Evolutionary conservation across 2,329 filamentous ascomycete genomes (phyloP).

Genomic region (Fusarium austroafricanum): DNA sequence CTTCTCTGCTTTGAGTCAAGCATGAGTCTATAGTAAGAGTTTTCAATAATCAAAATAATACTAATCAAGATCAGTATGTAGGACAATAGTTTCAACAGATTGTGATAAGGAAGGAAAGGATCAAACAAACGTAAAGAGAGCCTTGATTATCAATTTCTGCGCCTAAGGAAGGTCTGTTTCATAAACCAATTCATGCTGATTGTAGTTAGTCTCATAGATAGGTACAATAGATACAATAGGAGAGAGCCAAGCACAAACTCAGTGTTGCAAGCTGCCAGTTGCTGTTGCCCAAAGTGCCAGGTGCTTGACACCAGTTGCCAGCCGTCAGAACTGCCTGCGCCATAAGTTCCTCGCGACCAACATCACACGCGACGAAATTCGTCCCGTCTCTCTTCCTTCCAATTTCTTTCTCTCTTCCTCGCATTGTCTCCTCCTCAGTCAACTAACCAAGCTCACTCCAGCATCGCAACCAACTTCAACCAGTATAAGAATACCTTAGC

Average conservation of each 20-base stretch:
- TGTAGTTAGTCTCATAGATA: no score
- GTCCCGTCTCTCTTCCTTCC: conserved; percentile 13
- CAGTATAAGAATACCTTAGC: neutral
- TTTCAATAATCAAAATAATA: no score
- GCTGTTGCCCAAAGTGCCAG: conserved; percentile 31
- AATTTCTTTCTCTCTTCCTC: conserved; percentile 4
- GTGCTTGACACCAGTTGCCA: conserved; percentile 34
- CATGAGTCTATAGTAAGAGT: no score
- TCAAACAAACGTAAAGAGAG: neutral
- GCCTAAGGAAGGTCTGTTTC: neutral
- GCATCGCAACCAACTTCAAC: conserved; percentile 9
- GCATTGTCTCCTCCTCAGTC: conserved; percentile 11
- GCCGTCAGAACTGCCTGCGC: conserved; percentile 1
- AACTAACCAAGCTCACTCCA: conserved; percentile 16
- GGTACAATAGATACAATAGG: no score
- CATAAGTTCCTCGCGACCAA: neutral
- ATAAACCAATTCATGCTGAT: neutral
- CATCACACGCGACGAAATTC: conserved; percentile 11
- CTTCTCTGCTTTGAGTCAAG: neutral
- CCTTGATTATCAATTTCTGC: no score
- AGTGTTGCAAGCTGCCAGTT: conserved; percentile 1
- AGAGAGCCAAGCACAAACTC: neutral
- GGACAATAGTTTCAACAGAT: neutral
- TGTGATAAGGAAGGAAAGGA: no score
- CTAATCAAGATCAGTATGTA: no score